Percentiles rank a stretch among this genome's conserved stretches.
Evolutionary conservation across 768 basidiomycete species (phyloP).

Genomic region (Boletus vinaceobasis): DNA sequence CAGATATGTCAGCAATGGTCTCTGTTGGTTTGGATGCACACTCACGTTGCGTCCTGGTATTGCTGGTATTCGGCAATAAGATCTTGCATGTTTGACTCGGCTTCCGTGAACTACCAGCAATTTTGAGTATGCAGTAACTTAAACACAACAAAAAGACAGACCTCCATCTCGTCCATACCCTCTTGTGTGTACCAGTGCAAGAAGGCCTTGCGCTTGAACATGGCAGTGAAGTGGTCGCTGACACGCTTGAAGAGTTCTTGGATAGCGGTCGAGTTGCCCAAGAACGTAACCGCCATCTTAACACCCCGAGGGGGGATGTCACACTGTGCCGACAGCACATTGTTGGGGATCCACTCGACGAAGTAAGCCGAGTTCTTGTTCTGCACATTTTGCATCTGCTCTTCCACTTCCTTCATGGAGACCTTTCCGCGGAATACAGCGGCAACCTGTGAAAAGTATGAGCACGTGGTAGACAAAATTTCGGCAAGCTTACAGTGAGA

Average conservation of each 20-base stretch:
- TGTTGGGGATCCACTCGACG: constrained; percentile 99
- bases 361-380: constrained; percentile 98
- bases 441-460: constrained; percentile 55
- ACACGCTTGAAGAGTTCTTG: constrained; percentile 99
- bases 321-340: constrained; percentile 96
- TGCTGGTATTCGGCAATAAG: constrained; percentile 97
- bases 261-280: constrained; percentile 96
- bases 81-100: constrained; percentile 99
- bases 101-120: constrained; percentile 78
- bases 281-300: constrained; percentile 97
- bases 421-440: constrained; percentile 99
- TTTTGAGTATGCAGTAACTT: neutral
- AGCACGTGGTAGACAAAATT: neutral
- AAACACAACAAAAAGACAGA: constrained; percentile 23
- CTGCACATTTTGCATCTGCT: constrained; percentile 97
- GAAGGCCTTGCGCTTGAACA: constrained; percentile 99
- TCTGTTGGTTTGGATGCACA: constrained; percentile 14
- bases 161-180: constrained; percentile 99
- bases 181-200: constrained; percentile 99
- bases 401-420: constrained; percentile 99
- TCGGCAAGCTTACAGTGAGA: constrained; percentile 65
- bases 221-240: constrained; percentile 96
- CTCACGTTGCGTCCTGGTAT: constrained; percentile 91
- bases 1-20: constrained; percentile 11
- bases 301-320: constrained; percentile 94